Percentiles rank a stretch among this genome's conserved stretches.
Evolutionary conservation across 257 asterid species (phyloP).

Genomic region (Linaria vulgaris): DNA sequence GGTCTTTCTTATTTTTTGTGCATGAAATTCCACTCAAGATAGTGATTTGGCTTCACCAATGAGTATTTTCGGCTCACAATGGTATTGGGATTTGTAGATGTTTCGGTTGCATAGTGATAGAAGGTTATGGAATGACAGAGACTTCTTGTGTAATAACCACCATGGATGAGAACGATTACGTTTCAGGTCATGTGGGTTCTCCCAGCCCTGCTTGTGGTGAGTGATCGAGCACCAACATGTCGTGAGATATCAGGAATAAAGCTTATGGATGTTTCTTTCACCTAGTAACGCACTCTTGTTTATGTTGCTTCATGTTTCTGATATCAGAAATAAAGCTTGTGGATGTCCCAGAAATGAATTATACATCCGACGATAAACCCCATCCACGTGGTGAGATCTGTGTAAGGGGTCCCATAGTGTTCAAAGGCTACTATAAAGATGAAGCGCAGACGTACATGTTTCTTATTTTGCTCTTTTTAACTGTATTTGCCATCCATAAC

Average conservation of each 20-base stretch:
- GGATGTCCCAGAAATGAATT: constrained; percentile 96
- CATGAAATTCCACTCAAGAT: background rate
- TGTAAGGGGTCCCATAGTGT: constrained; percentile 83
- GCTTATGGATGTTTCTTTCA: too few species aligned
- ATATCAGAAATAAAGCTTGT: constrained; percentile 80
- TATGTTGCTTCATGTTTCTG: background rate
- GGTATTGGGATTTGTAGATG: constrained; percentile 45
- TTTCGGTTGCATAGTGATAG: constrained; percentile 78
- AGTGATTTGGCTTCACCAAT: background rate
- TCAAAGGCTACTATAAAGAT: constrained; percentile 90
- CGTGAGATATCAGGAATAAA: background rate
- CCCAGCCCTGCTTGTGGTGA: constrained; percentile 96
- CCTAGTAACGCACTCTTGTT: background rate
- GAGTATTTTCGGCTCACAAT: background rate
- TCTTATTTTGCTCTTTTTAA: background rate
- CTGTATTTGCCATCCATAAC: background rate
- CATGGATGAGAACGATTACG: constrained; percentile 68
- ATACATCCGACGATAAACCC: constrained; percentile 89
- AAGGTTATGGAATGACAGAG: constrained; percentile 99
- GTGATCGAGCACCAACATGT: constrained; percentile 18
- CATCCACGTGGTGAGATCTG: constrained; percentile 99
- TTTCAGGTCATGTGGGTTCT: constrained; percentile 87
- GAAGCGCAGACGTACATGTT: constrained; percentile 69
- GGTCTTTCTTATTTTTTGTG: background rate
- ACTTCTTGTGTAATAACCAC: constrained; percentile 89